Percentiles rank a stretch among this genome's conserved stretches.
Conservation (phyloP, 441 rosid genomes). For the Euphorbia neoarborescens region DNA sequence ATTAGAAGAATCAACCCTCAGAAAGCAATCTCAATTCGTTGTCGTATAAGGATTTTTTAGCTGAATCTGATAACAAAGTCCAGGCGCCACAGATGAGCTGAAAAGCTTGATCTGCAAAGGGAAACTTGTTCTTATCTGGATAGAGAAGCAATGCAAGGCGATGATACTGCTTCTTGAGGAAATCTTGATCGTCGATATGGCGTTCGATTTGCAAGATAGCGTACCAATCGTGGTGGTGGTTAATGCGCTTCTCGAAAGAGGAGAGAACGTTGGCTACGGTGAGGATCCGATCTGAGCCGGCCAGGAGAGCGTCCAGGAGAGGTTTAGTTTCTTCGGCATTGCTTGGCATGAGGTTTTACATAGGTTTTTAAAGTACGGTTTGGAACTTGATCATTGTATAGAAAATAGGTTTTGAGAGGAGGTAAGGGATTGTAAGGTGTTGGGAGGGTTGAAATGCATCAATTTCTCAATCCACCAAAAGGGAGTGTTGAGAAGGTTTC, state of each 20-base stretch:
- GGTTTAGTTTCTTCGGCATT: conserved; percentile 79
- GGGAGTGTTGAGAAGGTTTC: too few species aligned
- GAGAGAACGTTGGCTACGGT: conserved; percentile 68
- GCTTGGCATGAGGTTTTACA: too few species aligned
- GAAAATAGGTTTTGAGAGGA: too few species aligned
- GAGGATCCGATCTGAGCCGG: conserved; percentile 85
- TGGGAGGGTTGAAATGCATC: too few species aligned
- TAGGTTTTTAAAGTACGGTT: too few species aligned
- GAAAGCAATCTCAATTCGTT: conserved; percentile 43
- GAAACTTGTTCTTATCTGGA: conserved; percentile 74
- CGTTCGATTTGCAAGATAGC: conserved; percentile 59
- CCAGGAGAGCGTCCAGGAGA: conserved; percentile 70
- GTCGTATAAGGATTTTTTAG: conserved; percentile 56
- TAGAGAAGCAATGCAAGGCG: conserved; percentile 79
- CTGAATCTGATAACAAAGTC: conserved; percentile 54
- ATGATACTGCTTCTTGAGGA: conserved; percentile 70
- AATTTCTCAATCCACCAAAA: too few species aligned
- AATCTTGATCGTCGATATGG: conserved; percentile 46
- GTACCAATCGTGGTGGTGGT: too few species aligned
- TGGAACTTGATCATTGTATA: too few species aligned
- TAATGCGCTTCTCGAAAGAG: conserved; percentile 54
- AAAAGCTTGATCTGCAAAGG: conserved; percentile 80
- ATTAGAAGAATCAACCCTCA: conserved; percentile 47
- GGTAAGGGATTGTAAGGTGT: too few species aligned
- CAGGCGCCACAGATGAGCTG: conserved; percentile 77